Percentiles rank a stretch among this genome's conserved stretches.
Evolutionary conservation across 2,329 filamentous ascomycete genomes (phyloP).

Genomic region (Karstenula rhodostoma): DNA sequence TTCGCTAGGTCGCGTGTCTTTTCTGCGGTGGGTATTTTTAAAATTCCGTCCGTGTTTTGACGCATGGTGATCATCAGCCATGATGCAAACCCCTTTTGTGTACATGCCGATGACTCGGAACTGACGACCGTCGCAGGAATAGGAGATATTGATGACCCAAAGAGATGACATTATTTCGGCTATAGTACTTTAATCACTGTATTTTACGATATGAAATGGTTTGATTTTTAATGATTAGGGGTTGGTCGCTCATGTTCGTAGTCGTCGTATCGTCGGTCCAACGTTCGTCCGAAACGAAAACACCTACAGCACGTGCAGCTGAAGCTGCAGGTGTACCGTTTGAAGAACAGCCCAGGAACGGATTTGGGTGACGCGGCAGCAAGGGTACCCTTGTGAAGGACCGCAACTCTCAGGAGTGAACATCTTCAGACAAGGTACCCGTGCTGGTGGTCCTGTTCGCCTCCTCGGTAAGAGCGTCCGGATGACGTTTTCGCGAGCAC

Average conservation of each 20-base stretch:
- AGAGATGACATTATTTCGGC: not conserved
- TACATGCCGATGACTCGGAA: not conserved
- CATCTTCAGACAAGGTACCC: not conserved
- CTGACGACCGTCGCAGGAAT: not conserved
- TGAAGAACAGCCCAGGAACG: not conserved
- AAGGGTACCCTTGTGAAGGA: not conserved
- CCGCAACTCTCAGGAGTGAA: not conserved
- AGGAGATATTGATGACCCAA: not conserved
- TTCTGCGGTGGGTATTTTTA: constrained; percentile 3
- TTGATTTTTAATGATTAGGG: too few species aligned
- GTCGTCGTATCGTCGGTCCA: not conserved
- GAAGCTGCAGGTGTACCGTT: too few species aligned
- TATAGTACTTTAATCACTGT: not conserved
- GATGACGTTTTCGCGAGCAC: not conserved
- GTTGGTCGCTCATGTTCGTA: not conserved
- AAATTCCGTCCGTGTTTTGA: not conserved
- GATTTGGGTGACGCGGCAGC: not conserved
- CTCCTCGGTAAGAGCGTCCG: not conserved
- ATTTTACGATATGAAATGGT: not conserved
- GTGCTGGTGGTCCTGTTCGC: not conserved
- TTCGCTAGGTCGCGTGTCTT: not conserved
- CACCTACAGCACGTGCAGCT: not conserved
- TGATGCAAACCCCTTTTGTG: constrained; percentile 9
- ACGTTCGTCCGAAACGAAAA: not conserved
- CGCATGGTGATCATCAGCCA: constrained; percentile 5